Percentiles rank a stretch among this genome's conserved stretches.
phyloP scores from a whole-genome alignment of 2,329 filamentous ascomycete species.

The Aspergillus tanneri region DNA sequence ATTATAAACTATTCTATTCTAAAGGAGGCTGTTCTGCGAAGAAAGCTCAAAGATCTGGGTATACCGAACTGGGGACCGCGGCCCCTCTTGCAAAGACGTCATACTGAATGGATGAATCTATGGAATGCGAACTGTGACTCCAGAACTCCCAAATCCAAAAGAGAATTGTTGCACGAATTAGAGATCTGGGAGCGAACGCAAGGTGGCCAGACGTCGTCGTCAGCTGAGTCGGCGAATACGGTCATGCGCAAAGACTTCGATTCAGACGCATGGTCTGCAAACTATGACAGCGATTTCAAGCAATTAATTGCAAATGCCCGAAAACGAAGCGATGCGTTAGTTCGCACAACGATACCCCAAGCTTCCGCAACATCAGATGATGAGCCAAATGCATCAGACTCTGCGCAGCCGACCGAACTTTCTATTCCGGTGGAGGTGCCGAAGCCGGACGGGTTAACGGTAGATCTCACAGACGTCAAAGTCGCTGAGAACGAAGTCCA shows the following conservation, averaged over 20 bases:
- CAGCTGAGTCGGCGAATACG: constrained; percentile 33
- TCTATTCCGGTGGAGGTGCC: neutral
- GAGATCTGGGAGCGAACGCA: constrained; percentile 85
- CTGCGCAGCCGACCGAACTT: constrained; percentile 3
- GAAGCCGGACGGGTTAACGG: neutral
- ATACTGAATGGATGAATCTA: constrained; percentile 90
- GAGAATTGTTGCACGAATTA: constrained; percentile 73
- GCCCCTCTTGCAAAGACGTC: constrained; percentile 70
- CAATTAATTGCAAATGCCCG: constrained; percentile 75
- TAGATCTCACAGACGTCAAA: neutral
- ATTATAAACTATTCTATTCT: constrained; percentile 82
- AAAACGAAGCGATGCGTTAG: constrained; percentile 45
- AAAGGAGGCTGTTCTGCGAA: constrained; percentile 74
- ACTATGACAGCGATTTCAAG: constrained; percentile 73
- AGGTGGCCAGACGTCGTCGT: constrained; percentile 55
- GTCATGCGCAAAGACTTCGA: constrained; percentile 90
- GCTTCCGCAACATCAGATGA: constrained; percentile 9
- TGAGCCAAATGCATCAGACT: constrained; percentile 3
- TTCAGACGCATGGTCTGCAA: constrained; percentile 69
- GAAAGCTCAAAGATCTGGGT: constrained; percentile 78
- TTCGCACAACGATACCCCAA: constrained; percentile 30
- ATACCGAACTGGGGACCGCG: constrained; percentile 70
- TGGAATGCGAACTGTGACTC: constrained; percentile 98
- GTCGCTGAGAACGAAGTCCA: constrained; percentile 9
- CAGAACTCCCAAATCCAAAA: constrained; percentile 65